Percentiles rank a stretch among this genome's conserved stretches.
These are phyloP conservation scores for Phytophthora pluvialis DNA, from an alignment of 352 stramenopile genomes.

Conservation along the genomic window DNA sequence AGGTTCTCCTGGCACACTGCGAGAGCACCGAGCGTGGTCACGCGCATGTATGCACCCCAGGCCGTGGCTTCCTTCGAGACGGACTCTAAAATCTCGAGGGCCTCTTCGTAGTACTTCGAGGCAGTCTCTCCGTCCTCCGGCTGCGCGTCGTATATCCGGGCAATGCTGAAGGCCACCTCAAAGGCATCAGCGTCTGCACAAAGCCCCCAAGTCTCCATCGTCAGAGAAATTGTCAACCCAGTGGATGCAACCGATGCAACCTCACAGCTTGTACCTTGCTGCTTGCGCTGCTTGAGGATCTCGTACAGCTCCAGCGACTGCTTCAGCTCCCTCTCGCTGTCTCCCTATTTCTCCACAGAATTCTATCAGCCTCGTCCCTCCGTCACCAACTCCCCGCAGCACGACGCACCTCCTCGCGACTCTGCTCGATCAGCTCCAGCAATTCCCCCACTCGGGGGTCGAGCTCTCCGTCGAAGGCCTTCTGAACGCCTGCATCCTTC, in stretches of 20 bases:
- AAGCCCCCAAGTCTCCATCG: background rate
- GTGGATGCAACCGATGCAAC: background rate
- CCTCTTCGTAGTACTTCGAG: slow-evolving; percentile 33
- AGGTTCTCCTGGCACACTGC: slow-evolving; percentile 36
- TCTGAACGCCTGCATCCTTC: background rate
- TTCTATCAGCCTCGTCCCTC: background rate
- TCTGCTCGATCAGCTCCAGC: slow-evolving; percentile 27
- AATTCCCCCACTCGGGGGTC: slow-evolving; percentile 16
- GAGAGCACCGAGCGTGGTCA: slow-evolving; percentile 35
- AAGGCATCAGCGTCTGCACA: slow-evolving; percentile 22
- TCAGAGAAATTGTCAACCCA: background rate
- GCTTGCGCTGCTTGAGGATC: slow-evolving; percentile 22
- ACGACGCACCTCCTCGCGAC: slow-evolving; percentile 22
- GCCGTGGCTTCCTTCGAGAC: slow-evolving; percentile 24
- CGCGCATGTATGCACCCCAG: slow-evolving; percentile 29
- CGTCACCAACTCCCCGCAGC: background rate
- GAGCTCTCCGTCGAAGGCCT: background rate
- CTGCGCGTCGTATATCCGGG: slow-evolving; percentile 33
- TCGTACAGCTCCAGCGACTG: slow-evolving; percentile 33
- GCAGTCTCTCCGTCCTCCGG: slow-evolving; percentile 25
- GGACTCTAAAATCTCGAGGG: slow-evolving; percentile 19
- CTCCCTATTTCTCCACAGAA: slow-evolving; percentile 5
- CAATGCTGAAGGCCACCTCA: slow-evolving; percentile 34
- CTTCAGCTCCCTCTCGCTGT: slow-evolving; percentile 22
- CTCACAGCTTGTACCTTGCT: slow-evolving; percentile 18